Base-by-base conservation (phyloP, 345 rosid species). In the Hirschfeldia incana region DNA sequence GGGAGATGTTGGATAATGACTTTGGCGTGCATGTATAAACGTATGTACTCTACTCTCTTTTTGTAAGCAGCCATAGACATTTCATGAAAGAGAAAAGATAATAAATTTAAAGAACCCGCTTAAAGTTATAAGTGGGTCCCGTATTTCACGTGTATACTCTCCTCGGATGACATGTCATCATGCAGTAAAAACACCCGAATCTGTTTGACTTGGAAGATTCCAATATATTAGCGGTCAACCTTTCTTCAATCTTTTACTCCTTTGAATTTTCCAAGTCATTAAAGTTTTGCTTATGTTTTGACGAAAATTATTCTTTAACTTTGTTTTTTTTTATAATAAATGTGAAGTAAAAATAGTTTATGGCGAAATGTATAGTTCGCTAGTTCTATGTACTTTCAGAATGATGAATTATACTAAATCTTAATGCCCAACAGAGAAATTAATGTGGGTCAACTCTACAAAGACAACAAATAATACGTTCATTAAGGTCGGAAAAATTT, bases 171-270 rank as follows among this genome's bases (percentile, higher is more conserved):
- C 70, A 63, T 30, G 79, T 80, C 74, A 32, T n/a, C 12, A 65
- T 5, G 60, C 72, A 44, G 58, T 76, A 69, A 63, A 69, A 70
- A 53, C 36, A 63, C 28, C 28, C 62, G 21, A 75, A 39, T 70
- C 29, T 51, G 1, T 63, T 63, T 80, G 76, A 80, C 76, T 75
- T 80, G 70, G 72, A 69, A 75, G 58, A 34, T 70, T 70, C 73
- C 28, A 28, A 3, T 73, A 34, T 65, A 57, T 21, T 46, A 73
- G 29, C 78, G 49, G 78, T 67, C 78, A 67, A 27, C 32, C 13
- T 49, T 70, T 51, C 4, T 11, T 29, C 10, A n/a, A 26, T 46
- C 55, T 49, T 42, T 17, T 49, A 13, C 5, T 12, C 55, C 44
- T 69, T 57, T 68, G 29, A 44, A 30, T 60, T 76, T 76, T 67